Conservation (phyloP, 2,329 filamentous ascomycete genomes). For the Chrysosporium queenslandicum region DNA sequence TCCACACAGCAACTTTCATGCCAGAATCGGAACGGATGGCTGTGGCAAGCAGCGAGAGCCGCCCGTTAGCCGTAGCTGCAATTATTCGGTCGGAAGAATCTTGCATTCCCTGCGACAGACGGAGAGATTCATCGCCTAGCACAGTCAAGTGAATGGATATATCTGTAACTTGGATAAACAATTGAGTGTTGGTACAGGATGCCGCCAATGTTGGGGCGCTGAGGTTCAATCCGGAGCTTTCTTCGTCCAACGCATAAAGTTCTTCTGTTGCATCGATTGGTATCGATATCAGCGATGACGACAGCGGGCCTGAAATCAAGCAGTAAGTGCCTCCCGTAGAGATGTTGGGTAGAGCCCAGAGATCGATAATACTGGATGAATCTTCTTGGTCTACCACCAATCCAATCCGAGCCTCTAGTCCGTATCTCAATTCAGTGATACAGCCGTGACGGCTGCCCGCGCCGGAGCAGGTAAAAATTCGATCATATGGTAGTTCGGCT, state of each 20-base stretch:
- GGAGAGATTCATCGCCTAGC: conserved; percentile 18
- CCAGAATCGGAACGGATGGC: conserved; percentile 22
- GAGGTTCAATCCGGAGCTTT: conserved; percentile 34
- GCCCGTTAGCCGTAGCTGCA: conserved; percentile 25
- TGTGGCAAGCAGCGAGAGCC: conserved; percentile 23
- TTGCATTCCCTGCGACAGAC: conserved; percentile 20
- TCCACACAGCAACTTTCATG: conserved; percentile 25
- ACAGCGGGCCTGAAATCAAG: conserved; percentile 35
- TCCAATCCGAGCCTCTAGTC: conserved; percentile 58
- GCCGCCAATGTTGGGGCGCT: conserved; percentile 37
- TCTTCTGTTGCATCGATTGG: conserved; percentile 32
- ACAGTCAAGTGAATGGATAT: conserved; percentile 27
- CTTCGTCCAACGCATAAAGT: conserved; percentile 32
- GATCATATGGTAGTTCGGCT: conserved; percentile 38
- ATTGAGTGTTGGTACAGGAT: conserved; percentile 27
- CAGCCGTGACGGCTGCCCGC: conserved; percentile 50
- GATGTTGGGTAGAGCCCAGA: conserved; percentile 37
- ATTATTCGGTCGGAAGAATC: conserved; percentile 20
- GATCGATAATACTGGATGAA: conserved; percentile 31
- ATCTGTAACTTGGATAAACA: conserved; percentile 37
- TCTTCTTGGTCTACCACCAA: conserved; percentile 34
- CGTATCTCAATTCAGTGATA: conserved; percentile 59
- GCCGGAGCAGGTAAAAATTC: conserved; percentile 58
- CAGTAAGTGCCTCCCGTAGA: conserved; percentile 29
- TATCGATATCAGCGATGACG: conserved; percentile 31